Evolutionary conservation across 345 rosid species (phyloP).

Genomic region (Melaleuca quinquenervia): DNA sequence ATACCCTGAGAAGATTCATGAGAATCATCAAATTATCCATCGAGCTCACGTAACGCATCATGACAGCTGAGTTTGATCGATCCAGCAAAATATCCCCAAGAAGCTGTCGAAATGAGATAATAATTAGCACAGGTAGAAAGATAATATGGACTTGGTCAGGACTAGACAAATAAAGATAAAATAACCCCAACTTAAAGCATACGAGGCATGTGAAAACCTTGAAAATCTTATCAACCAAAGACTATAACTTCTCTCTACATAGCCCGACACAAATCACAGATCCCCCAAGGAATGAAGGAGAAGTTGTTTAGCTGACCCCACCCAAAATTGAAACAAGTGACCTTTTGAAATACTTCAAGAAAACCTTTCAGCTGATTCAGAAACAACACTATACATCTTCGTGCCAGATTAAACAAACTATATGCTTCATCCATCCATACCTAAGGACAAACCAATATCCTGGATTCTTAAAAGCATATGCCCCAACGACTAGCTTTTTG

Average conservation of each 20-base stretch:
- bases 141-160: background rate
- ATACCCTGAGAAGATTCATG: slow-evolving; percentile 71
- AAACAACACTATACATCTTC: background rate
- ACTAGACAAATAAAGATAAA: background rate
- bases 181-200: background rate
- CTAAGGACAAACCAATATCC: background rate
- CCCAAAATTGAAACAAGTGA: background rate
- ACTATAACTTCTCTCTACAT: background rate
- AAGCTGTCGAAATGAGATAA: background rate
- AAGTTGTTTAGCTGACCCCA: background rate
- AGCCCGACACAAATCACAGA: background rate
- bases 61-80: slow-evolving; percentile 49
- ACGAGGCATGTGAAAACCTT: background rate
- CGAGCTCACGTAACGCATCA: slow-evolving; percentile 60
- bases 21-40: slow-evolving; percentile 56
- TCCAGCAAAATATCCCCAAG: slow-evolving; percentile 39
- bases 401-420: background rate
- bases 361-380: background rate
- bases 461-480: background rate
- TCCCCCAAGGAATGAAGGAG: background rate
- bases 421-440: background rate
- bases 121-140: background rate
- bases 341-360: background rate
- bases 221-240: background rate
- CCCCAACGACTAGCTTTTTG: background rate